phyloP scores from a whole-genome alignment of 1,284 basidiomycete species.

The Ustilago vetiveriae region DNA sequence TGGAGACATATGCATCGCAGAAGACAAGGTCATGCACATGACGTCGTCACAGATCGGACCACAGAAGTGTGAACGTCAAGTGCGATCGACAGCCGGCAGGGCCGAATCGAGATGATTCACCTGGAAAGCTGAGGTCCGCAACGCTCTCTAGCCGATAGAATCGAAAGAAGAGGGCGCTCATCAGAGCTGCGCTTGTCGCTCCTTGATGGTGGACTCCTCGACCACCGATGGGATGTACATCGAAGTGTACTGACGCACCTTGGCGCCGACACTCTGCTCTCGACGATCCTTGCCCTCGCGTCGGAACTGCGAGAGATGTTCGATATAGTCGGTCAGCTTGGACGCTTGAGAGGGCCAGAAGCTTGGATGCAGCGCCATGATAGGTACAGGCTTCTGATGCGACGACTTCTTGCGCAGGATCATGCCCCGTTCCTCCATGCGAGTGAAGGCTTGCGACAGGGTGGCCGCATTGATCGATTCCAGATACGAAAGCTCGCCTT shows the following conservation, averaged over 20 bases:
- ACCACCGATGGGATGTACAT: slow-evolving; percentile 32
- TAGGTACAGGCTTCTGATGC: slow-evolving; percentile 60
- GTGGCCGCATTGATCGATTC: slow-evolving; percentile 63
- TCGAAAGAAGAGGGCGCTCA: neutral
- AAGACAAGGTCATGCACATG: too few species aligned
- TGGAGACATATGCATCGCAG: too few species aligned
- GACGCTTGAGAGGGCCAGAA: slow-evolving; percentile 58
- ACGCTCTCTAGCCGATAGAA: too few species aligned
- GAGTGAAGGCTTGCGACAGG: slow-evolving; percentile 54
- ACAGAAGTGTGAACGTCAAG: too few species aligned
- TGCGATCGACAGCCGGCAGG: too few species aligned
- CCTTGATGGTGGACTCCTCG: slow-evolving; percentile 31
- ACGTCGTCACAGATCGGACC: too few species aligned
- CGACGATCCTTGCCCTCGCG: slow-evolving; percentile 66
- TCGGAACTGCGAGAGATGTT: slow-evolving; percentile 63
- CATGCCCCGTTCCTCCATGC: slow-evolving; percentile 60
- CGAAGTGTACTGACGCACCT: slow-evolving; percentile 37
- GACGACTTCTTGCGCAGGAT: slow-evolving; percentile 52
- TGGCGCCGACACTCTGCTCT: slow-evolving; percentile 45
- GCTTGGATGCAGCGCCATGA: slow-evolving; percentile 65
- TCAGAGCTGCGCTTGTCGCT: slow-evolving; percentile 35
- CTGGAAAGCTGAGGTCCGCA: too few species aligned
- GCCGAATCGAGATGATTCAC: too few species aligned
- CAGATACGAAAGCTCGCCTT: slow-evolving; percentile 67
- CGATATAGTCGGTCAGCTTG: slow-evolving; percentile 62